Conservation (phyloP, 2,329 filamentous ascomycete genomes). For the Dactylellina leptospora region DNA sequence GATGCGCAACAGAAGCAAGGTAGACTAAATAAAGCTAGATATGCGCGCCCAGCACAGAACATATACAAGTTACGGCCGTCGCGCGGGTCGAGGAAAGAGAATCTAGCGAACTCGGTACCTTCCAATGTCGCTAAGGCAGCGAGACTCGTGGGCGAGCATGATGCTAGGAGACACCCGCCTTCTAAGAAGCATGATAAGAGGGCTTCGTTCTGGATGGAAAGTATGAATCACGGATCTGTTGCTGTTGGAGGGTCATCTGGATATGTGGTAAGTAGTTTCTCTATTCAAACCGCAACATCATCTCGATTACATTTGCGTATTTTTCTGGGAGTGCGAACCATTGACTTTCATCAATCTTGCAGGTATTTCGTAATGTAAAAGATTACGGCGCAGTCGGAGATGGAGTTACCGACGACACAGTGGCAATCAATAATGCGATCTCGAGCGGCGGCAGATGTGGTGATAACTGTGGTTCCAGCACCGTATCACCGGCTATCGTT, state of each 20-base stretch:
- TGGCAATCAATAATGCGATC: constrained; percentile 64
- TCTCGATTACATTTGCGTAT: neutral
- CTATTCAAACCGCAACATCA: neutral
- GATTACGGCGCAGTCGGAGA: constrained; percentile 54
- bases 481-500: constrained; percentile 82
- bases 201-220: constrained; percentile 19
- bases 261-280: neutral
- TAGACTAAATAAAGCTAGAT: constrained; percentile 10
- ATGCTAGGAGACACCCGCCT: constrained; percentile 6
- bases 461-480: constrained; percentile 80
- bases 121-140: neutral
- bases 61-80: neutral
- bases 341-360: neutral
- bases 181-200: neutral
- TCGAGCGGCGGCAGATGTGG: constrained; percentile 80
- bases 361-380: constrained; percentile 44
- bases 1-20: constrained; percentile 7
- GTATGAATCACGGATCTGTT: constrained; percentile 12
- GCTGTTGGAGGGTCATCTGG: constrained; percentile 12
- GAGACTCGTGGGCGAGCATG: constrained; percentile 1
- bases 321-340: neutral
- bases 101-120: neutral
- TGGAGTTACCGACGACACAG: constrained; percentile 59
- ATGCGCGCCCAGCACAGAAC: neutral
- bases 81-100: neutral